Conservation (phyloP, 495 filamentous ascomycete genomes). For the Pseudomonodictys pantanalensis region DNA sequence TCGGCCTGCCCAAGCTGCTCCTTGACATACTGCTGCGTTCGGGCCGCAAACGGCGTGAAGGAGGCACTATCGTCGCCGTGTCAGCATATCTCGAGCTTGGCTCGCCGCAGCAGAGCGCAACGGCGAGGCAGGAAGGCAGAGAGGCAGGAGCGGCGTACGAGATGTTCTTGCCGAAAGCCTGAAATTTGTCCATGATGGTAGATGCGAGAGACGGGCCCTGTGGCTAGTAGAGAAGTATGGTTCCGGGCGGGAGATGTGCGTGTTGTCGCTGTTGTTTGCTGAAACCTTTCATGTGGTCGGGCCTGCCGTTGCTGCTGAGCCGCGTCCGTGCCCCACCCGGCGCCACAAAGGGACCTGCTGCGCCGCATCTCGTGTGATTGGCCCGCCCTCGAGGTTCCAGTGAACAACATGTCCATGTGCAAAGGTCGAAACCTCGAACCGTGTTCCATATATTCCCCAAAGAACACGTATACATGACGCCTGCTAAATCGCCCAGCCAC, state of each 20-base stretch:
- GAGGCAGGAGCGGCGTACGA: slow-evolving; percentile 48
- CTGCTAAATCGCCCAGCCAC: too few relatives aligned
- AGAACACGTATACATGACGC: too few relatives aligned
- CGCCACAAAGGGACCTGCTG: too few relatives aligned
- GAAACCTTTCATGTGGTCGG: slow-evolving; percentile 15
- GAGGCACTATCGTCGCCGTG: slow-evolving; percentile 50
- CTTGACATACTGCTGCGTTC: slow-evolving; percentile 94
- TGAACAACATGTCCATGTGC: too few relatives aligned
- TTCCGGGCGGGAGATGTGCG: not conserved
- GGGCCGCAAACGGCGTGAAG: slow-evolving; percentile 87
- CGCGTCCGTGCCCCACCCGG: not conserved
- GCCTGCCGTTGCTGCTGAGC: not conserved
- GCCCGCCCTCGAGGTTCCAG: too few relatives aligned
- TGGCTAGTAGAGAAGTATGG: not conserved
- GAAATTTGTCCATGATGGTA: slow-evolving; percentile 63
- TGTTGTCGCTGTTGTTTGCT: not conserved
- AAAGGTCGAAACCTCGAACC: too few relatives aligned
- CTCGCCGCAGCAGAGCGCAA: not conserved
- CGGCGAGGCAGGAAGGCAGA: slow-evolving; percentile 9
- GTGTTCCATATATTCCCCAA: too few relatives aligned
- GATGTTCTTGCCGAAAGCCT: slow-evolving; percentile 67
- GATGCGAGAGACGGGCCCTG: not conserved
- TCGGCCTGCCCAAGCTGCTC: slow-evolving; percentile 94
- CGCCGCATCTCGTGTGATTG: too few relatives aligned
- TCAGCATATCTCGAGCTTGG: slow-evolving; percentile 27